phyloP scores from a whole-genome alignment of 2,329 filamentous ascomycete species.

The Seiridium unicorne region DNA sequence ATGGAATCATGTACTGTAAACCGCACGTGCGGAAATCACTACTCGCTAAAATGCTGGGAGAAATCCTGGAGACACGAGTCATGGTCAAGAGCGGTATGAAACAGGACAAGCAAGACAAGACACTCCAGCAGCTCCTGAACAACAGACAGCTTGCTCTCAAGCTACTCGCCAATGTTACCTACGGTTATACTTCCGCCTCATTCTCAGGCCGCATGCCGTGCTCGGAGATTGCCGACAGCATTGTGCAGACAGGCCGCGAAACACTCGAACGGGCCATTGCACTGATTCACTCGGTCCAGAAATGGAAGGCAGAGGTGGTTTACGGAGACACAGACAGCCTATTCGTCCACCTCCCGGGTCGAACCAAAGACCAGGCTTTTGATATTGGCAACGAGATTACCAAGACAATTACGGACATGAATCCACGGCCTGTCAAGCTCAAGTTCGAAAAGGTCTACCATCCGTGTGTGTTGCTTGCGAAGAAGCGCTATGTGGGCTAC shows the following conservation, averaged over 20 bases:
- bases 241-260: constrained; percentile 93
- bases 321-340: constrained; percentile 97
- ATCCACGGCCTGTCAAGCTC: constrained; percentile 87
- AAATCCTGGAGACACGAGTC: constrained; percentile 91
- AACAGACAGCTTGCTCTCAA: constrained; percentile 94
- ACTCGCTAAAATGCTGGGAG: constrained; percentile 91
- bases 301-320: constrained; percentile 94
- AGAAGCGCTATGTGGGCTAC: constrained; percentile 97
- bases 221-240: constrained; percentile 95
- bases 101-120: constrained; percentile 81
- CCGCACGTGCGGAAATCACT: constrained; percentile 83
- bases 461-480: constrained; percentile 88
- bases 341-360: constrained; percentile 85
- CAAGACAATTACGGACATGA: constrained; percentile 80
- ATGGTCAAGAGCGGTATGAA: constrained; percentile 99
- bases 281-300: constrained; percentile 80
- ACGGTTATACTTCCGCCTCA: constrained; percentile 94
- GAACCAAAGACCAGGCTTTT: constrained; percentile 86
- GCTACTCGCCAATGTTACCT: constrained; percentile 97
- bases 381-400: constrained; percentile 91
- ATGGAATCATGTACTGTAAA: constrained; percentile 94
- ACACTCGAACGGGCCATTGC: constrained; percentile 93
- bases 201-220: constrained; percentile 98
- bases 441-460: constrained; percentile 99
- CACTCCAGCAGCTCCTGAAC: constrained; percentile 82